These are phyloP conservation scores for Saxispiralis lemnorum DNA, from an alignment of 495 filamentous ascomycete species.

Conservation along the genomic window DNA sequence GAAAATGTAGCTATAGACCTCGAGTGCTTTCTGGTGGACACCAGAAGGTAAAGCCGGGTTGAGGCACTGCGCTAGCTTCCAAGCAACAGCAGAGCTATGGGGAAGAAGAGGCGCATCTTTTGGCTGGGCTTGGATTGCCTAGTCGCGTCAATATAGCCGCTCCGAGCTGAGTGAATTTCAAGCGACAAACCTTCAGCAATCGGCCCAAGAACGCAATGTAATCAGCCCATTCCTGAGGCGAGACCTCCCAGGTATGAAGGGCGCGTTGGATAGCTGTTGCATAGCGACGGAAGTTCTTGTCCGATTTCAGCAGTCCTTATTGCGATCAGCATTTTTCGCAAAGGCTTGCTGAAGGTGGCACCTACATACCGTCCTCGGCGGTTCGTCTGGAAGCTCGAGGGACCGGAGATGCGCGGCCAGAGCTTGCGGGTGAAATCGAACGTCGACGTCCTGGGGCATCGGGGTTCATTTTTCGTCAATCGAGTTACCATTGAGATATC, in stretches of 20 bases:
- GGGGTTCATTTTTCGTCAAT: constrained; percentile 16
- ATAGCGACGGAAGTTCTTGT: constrained; percentile 85
- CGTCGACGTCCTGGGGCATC: constrained; percentile 18
- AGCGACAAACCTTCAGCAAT: constrained; percentile 55
- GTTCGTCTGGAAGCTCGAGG: constrained; percentile 19
- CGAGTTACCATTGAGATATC: too few species aligned
- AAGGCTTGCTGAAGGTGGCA: not conserved
- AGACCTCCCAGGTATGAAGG: constrained; percentile 76
- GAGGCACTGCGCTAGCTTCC: constrained; percentile 83
- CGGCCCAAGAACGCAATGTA: constrained; percentile 94
- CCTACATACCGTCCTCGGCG: constrained; percentile 26
- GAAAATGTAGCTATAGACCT: constrained; percentile 85
- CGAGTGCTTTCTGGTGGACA: constrained; percentile 94
- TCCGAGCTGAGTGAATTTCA: constrained; percentile 1
- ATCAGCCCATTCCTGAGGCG: constrained; percentile 95
- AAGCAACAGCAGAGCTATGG: constrained; percentile 67
- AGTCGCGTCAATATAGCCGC: constrained; percentile 4
- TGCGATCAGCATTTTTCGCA: constrained; percentile 1
- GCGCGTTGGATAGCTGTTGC: constrained; percentile 73
- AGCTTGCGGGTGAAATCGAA: constrained; percentile 21
- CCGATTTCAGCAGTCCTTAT: constrained; percentile 36
- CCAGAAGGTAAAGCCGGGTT: constrained; percentile 85
- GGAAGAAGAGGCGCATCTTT: constrained; percentile 54
- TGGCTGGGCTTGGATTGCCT: constrained; percentile 82
- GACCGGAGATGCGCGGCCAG: constrained; percentile 25